Percentiles rank a stretch among this genome's conserved stretches.
These are phyloP conservation scores for Solanum appendiculatum DNA, from an alignment of 257 asterid species.

Conservation along the genomic window DNA sequence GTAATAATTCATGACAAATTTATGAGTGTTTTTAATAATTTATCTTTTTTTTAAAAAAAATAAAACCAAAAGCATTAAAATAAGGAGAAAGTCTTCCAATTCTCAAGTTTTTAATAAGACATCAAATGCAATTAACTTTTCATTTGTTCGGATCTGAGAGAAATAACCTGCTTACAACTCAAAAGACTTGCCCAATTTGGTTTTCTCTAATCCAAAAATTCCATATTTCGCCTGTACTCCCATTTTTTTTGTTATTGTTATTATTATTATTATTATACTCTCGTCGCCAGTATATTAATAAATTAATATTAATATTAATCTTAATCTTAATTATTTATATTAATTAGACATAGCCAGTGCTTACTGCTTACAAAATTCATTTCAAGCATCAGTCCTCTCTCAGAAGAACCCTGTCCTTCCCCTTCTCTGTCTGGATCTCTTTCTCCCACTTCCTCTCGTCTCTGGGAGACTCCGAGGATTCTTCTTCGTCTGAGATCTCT, in stretches of 20 bases:
- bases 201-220: neutral
- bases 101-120: neutral
- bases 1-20: too few relatives aligned
- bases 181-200: neutral
- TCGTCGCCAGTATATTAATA: neutral
- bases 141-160: neutral
- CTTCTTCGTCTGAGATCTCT: conserved; percentile 39
- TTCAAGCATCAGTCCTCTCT: conserved; percentile 1
- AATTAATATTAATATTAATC: neutral
- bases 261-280: neutral
- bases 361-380: neutral
- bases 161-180: neutral
- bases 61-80: too few relatives aligned
- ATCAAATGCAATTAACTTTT: neutral
- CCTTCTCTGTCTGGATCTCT: conserved; percentile 12
- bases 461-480: conserved; percentile 20
- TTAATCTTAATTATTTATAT: neutral
- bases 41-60: too few relatives aligned
- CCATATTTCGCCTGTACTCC: neutral
- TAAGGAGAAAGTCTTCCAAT: neutral
- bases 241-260: neutral
- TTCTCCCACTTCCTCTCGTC: conserved; percentile 13
- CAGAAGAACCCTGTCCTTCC: conserved; percentile 7
- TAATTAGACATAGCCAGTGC: neutral
- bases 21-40: too few relatives aligned